Evolutionary conservation across 2,329 filamentous ascomycete genomes (phyloP), one percentile per base, ranked within the genome.

Genomic region (Claviceps africana): DNA sequence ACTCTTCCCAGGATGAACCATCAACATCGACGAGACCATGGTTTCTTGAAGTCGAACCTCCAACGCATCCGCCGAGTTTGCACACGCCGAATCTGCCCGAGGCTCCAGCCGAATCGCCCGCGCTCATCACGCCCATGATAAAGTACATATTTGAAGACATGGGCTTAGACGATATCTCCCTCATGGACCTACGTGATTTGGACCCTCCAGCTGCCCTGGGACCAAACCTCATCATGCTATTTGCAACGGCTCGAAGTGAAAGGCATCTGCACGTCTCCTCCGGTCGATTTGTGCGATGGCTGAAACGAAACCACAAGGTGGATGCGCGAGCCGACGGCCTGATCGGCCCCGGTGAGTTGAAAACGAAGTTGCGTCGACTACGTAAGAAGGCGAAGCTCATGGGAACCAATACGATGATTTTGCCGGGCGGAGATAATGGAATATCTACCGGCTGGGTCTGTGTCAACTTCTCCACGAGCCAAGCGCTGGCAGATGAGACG

Each of bases 401-500:
- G 58, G 88, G 86, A 15, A 85, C 79, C 54, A 81, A 82, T 2
- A 79, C 81, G 0, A 81, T 82, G n/a, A 75, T 78, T 47, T 73
- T 79, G 6, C 79, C 79, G 11, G 77, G 77, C 47, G 71, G 77
- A 1, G 90, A 95, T 59, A 88, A 96, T 62, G 91, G 90, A 2
- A 86, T 95, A 50, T 83, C 85, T 13, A 96, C 91, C 1, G 90
- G 89, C 10, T 98, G 93, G 93, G 85, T 98, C 21, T 98, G 93
- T 67, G 86, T 97, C 55, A 94, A 95, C 64, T 78, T 93, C 10
- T 88, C 87, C 4, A 79, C 78, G 17, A 75, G 88, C 1, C 79
- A 84, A 44, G 76, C 78, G 22, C 72, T 75, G n/a, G 61, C 64
- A 17, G 62, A 64, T 9, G 74, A 79, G 55, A 63, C 68, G 15